Conservation (phyloP, 331 rosid species). For the Erythrophleum ivorense region DNA sequence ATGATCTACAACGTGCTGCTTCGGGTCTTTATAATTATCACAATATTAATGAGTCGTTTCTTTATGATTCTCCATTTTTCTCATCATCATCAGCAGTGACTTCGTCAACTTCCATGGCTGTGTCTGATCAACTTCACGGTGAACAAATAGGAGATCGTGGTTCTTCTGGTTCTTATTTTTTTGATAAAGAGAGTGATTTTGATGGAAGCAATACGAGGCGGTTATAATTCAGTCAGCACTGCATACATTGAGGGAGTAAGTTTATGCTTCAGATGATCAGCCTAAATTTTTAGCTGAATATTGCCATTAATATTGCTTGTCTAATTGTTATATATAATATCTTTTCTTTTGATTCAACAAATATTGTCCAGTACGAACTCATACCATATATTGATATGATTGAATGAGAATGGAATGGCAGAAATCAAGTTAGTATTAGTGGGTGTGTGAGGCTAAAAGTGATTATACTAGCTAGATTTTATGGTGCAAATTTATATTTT, state of each 20-base stretch:
- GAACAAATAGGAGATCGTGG: constrained; percentile 20
- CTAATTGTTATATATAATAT: not conserved
- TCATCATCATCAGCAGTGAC: constrained; percentile 8
- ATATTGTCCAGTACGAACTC: not conserved
- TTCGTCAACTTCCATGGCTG: not conserved
- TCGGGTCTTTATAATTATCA: constrained; percentile 28
- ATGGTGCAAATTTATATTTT: not conserved
- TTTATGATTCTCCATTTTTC: not conserved
- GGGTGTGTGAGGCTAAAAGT: not conserved
- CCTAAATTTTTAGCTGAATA: not conserved
- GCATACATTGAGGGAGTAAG: constrained; percentile 18
- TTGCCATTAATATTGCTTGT: not conserved
- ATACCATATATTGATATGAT: not conserved
- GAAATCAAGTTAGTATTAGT: not conserved
- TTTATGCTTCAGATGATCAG: not conserved
- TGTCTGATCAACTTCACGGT: constrained; percentile 28
- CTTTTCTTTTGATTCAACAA: not conserved
- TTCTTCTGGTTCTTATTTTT: constrained; percentile 14
- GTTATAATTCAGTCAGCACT: not conserved
- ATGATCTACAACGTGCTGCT: constrained; percentile 45
- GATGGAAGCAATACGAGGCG: constrained; percentile 25
- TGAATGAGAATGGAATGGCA: not conserved
- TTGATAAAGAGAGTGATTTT: constrained; percentile 32
- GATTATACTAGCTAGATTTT: not conserved
- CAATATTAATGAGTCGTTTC: not conserved